Evolutionary conservation across 805 yeast species (phyloP), one percentile per base, ranked within the genome.

Genomic region (Metschnikowia hibisci): DNA sequence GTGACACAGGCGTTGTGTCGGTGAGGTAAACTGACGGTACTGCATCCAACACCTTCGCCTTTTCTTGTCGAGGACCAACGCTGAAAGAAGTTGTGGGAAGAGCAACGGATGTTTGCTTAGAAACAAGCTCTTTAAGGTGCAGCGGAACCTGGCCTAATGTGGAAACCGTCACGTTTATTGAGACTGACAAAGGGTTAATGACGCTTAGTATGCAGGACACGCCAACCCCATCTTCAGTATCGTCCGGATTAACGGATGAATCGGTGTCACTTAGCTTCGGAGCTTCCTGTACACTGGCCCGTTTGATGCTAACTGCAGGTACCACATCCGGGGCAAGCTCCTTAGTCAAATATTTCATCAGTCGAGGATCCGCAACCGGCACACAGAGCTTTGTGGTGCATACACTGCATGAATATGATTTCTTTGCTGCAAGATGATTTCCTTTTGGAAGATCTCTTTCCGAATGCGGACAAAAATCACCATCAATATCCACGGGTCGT

Each of bases 1-100:
- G 55, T 5, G 69, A 56, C 1, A 51, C 41, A 8, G 58, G 53
- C 1, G 71, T 64, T 14, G 55, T 43, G 11, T 56, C 44, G 2
- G 68, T 64, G 27, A 69, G 44, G 22, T 51, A 58, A 2, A 62
- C 52, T 5, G 73, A 64, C 1, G 75, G 75, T 2, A 69, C 58
- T 1, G 62, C 48, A 28, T 67, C 61, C 15, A 67, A 52, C 6
- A 57, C 39, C 33, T 53, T 57, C 20, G 15, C 61, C 39, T 32
- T 55, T 39, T 38, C 53, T 26, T 25, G 49, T 41, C 38, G 59
- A 39, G 34, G 59, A 54, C 44, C 46, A 20, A 68, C 38, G 1
- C 41, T 41, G 30, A 62, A 44, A 4, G 55, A 49, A 0, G 65
- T 47, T 10, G 55, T 45, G 3, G 73, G 71, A 3, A 68, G 42